phyloP scores from a whole-genome alignment of 129 eudicot species.

The Smallanthus sonchifolius region DNA sequence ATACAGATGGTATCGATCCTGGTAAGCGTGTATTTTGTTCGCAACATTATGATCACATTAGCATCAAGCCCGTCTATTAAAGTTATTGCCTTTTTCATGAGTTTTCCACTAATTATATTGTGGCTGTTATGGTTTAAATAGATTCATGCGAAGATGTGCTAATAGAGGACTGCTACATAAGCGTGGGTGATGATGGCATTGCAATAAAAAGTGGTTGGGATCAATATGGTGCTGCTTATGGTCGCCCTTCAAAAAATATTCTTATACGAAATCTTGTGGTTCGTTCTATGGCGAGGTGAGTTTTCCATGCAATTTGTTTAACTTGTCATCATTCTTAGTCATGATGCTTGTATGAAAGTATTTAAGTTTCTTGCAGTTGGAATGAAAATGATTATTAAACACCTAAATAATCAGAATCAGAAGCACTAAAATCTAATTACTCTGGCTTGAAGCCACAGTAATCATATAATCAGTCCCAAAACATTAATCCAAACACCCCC shows the following conservation, averaged over 20 bases:
- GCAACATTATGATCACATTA: background rate
- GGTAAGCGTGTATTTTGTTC: constrained; percentile 43
- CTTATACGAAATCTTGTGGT: constrained; percentile 83
- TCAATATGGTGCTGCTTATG: constrained; percentile 87
- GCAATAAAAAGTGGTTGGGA: constrained; percentile 99
- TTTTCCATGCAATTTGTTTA: background rate
- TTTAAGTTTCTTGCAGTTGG: background rate
- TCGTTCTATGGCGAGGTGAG: constrained; percentile 94
- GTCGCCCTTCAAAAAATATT: constrained; percentile 75
- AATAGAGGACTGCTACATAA: constrained; percentile 92
- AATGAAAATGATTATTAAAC: background rate
- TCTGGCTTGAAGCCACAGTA: background rate
- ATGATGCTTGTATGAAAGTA: background rate
- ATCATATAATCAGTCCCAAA: background rate
- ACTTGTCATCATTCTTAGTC: background rate
- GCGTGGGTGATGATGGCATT: constrained; percentile 96
- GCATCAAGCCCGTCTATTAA: background rate
- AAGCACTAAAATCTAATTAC: background rate
- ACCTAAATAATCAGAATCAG: background rate
- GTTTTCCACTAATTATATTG: background rate
- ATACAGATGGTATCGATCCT: constrained; percentile 98
- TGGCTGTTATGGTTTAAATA: constrained; percentile 31
- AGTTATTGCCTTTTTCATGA: background rate
- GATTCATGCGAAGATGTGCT: constrained; percentile 97
- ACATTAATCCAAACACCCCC: no score